Conservation (phyloP, 2,329 filamentous ascomycete species). For the Diaporthe ampelina region DNA sequence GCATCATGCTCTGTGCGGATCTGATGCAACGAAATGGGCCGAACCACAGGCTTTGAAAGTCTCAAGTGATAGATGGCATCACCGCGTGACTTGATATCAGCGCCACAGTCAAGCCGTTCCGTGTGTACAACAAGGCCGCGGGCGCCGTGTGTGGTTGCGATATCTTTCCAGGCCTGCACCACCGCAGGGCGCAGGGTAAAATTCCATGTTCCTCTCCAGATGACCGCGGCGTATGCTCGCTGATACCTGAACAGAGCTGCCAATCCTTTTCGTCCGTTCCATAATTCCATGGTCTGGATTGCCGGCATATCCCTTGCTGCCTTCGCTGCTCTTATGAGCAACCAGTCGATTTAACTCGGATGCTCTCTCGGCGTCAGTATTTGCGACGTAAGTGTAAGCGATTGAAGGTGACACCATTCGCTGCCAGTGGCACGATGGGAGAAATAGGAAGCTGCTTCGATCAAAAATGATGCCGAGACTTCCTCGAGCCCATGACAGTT, state of each 20-base stretch:
- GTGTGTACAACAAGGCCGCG: constrained; percentile 43
- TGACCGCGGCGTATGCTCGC: constrained; percentile 44
- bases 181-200: constrained; percentile 43
- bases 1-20: not conserved
- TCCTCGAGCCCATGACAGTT: constrained; percentile 44
- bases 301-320: constrained; percentile 49
- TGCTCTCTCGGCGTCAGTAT: constrained; percentile 45
- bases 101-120: constrained; percentile 28
- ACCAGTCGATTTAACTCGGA: constrained; percentile 42
- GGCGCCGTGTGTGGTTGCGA: constrained; percentile 44
- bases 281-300: constrained; percentile 53
- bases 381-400: constrained; percentile 50
- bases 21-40: not conserved
- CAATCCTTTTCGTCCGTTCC: constrained; percentile 50
- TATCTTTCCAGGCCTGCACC: constrained; percentile 49
- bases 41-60: not conserved
- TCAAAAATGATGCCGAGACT: constrained; percentile 48
- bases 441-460: constrained; percentile 48
- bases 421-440: constrained; percentile 45
- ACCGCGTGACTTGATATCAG: not conserved
- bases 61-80: not conserved
- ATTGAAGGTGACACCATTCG: constrained; percentile 51
- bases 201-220: constrained; percentile 49
- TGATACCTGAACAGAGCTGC: constrained; percentile 51
- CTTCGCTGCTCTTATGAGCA: constrained; percentile 45